Percentiles rank a stretch among this genome's conserved stretches.
Evolutionary conservation across 352 stramenopile genomes (phyloP).

Genomic region (Phytophthora cactorum): DNA sequence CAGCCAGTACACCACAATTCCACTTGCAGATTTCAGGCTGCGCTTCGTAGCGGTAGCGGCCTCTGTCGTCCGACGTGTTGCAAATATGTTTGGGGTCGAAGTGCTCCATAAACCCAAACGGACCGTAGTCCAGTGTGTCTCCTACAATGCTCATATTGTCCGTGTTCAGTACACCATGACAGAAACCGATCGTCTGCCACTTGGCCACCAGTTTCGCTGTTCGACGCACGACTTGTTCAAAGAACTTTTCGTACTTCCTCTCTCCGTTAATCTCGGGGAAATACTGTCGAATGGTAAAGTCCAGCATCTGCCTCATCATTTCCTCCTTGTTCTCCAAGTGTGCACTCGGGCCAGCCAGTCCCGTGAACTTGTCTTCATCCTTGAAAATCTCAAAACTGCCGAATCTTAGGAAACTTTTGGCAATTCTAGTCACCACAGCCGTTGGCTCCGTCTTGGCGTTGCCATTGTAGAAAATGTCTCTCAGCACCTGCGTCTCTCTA

Average conservation of each 20-base stretch:
- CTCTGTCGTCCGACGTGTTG: conserved; percentile 83
- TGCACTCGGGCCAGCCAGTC: conserved; percentile 70
- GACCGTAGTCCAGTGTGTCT: conserved; percentile 94
- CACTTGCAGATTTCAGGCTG: conserved; percentile 89
- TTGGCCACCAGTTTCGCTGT: conserved; percentile 87
- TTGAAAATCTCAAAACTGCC: conserved; percentile 98
- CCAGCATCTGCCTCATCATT: conserved; percentile 78
- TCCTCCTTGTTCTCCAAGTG: conserved; percentile 66
- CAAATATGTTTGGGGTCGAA: conserved; percentile 86
- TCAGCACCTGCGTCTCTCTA: conserved; percentile 66
- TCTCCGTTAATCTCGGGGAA: conserved; percentile 52
- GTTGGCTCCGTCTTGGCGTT: conserved; percentile 83
- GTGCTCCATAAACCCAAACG: conserved; percentile 93
- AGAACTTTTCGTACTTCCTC: conserved; percentile 54
- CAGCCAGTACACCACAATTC: conserved; percentile 76
- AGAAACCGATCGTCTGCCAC: conserved; percentile 89
- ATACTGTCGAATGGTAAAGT: conserved; percentile 81
- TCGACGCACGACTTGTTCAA: conserved; percentile 66
- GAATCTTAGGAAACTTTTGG: conserved; percentile 94
- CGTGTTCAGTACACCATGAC: conserved; percentile 93
- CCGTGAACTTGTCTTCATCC: conserved; percentile 63
- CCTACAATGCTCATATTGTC: conserved; percentile 94
- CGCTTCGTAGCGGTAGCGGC: conserved; percentile 84
- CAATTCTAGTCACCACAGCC: conserved; percentile 89
- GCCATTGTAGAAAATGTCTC: conserved; percentile 92